phyloP scores from a whole-genome alignment of 2,329 filamentous ascomycete genomes.

The Dactylellina sp. region DNA sequence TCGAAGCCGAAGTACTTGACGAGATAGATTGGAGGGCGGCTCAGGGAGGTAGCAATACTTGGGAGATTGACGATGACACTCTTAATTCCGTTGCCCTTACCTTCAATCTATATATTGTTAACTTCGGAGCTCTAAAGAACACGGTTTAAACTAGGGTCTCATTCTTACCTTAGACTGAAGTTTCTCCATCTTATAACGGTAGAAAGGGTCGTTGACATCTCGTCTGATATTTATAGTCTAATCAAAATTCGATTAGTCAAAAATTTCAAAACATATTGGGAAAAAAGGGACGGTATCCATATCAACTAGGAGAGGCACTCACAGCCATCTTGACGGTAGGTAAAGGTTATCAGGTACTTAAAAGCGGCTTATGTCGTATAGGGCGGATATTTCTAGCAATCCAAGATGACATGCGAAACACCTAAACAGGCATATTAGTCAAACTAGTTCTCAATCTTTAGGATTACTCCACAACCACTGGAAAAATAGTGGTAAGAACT shows the following conservation, averaged over 20 bases:
- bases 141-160: not conserved
- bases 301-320: slow-evolving; percentile 1
- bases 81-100: slow-evolving; percentile 99
- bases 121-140: not conserved
- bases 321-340: slow-evolving; percentile 54
- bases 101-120: slow-evolving; percentile 75
- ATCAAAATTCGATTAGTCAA: not conserved
- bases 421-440: slow-evolving; percentile 23
- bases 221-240: slow-evolving; percentile 93
- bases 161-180: slow-evolving; percentile 81
- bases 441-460: not conserved
- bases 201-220: slow-evolving; percentile 98
- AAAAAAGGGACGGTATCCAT: not conserved
- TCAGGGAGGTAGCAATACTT: slow-evolving; percentile 90
- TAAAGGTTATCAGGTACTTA: slow-evolving; percentile 50
- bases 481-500: slow-evolving; percentile 5
- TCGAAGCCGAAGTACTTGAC: slow-evolving; percentile 99
- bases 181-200: slow-evolving; percentile 99
- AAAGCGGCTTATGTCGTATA: slow-evolving; percentile 52
- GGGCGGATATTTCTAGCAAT: slow-evolving; percentile 43
- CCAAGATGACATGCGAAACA: slow-evolving; percentile 56
- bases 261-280: not conserved
- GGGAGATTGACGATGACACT: slow-evolving; percentile 96
- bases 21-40: slow-evolving; percentile 90
- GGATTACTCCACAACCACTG: not conserved